Evolutionary conservation across 768 basidiomycete genomes (phyloP).

Genomic region (Pleurotus eryngii): DNA sequence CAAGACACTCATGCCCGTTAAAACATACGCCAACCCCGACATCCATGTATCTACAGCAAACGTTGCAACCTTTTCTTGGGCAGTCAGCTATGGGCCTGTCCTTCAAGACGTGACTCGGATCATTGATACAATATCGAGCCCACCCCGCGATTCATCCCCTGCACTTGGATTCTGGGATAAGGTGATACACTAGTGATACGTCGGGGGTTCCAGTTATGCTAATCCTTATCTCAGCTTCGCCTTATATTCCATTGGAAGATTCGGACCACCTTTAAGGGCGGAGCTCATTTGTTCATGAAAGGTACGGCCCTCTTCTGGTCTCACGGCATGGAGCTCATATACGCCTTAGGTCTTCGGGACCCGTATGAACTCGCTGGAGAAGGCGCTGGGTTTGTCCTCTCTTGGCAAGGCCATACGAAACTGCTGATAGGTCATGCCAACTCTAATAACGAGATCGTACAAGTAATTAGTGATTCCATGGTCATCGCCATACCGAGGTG

Average conservation of each 20-base stretch:
- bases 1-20: slow-evolving; percentile 94
- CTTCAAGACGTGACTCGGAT: slow-evolving; percentile 85
- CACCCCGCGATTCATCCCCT: slow-evolving; percentile 79
- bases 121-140: slow-evolving; percentile 74
- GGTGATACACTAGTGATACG: slow-evolving; percentile 30
- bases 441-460: slow-evolving; percentile 71
- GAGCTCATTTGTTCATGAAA: slow-evolving; percentile 83
- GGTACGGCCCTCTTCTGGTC: slow-evolving; percentile 38
- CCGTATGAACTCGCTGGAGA: slow-evolving; percentile 66
- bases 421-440: slow-evolving; percentile 71
- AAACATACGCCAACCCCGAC: slow-evolving; percentile 79
- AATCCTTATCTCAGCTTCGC: slow-evolving; percentile 45
- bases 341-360: slow-evolving; percentile 66
- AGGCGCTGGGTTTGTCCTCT: slow-evolving; percentile 86
- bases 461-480: slow-evolving; percentile 79
- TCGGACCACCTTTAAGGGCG: slow-evolving; percentile 60
- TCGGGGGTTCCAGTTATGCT: background rate
- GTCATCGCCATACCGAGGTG: slow-evolving; percentile 84
- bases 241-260: slow-evolving; percentile 84
- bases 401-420: slow-evolving; percentile 75
- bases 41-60: slow-evolving; percentile 63
- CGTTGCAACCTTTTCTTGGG: slow-evolving; percentile 82
- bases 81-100: slow-evolving; percentile 80
- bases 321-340: background rate
- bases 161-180: slow-evolving; percentile 95